phyloP scores from a whole-genome alignment of 805 yeast species.

The Starmerella asiatica region DNA sequence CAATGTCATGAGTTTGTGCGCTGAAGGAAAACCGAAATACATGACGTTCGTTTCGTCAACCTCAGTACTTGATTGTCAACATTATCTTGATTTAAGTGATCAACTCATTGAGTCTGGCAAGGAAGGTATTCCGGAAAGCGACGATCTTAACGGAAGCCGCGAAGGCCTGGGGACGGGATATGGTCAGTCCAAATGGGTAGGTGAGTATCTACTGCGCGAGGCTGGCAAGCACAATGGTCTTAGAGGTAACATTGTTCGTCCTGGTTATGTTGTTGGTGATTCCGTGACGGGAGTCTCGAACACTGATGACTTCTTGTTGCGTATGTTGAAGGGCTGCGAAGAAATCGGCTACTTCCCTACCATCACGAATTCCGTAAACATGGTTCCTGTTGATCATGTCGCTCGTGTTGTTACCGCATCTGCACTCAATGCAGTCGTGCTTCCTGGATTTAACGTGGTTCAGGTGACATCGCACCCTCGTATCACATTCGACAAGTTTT shows the following conservation, averaged over 20 bases:
- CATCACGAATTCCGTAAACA: conserved; percentile 75
- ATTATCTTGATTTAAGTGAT: conserved; percentile 69
- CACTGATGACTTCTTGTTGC: conserved; percentile 88
- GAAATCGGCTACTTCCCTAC: conserved; percentile 80
- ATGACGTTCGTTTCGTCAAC: conserved; percentile 93
- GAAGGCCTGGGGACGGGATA: conserved; percentile 80
- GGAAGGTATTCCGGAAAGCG: conserved; percentile 67
- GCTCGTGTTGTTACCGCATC: conserved; percentile 81
- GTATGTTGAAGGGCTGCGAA: conserved; percentile 89
- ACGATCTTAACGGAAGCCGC: conserved; percentile 69
- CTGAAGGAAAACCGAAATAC: conserved; percentile 67
- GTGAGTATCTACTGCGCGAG: conserved; percentile 72
- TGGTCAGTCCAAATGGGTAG: conserved; percentile 97
- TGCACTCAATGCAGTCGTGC: conserved; percentile 58
- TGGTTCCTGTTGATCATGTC: conserved; percentile 97
- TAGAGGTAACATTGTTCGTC: conserved; percentile 79
- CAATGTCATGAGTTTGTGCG: conserved; percentile 66
- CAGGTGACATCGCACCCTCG: conserved; percentile 99
- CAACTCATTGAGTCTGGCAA: conserved; percentile 48
- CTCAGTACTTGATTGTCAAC: conserved; percentile 74
- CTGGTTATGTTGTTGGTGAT: conserved; percentile 91
- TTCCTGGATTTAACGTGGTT: conserved; percentile 49
- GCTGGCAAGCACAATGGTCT: conserved; percentile 76
- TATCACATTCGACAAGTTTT: conserved; percentile 60
- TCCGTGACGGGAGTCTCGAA: conserved; percentile 75